These are phyloP conservation scores for Anisodus tanguticus DNA, from an alignment of 257 asterid genomes.

Conservation along the genomic window DNA sequence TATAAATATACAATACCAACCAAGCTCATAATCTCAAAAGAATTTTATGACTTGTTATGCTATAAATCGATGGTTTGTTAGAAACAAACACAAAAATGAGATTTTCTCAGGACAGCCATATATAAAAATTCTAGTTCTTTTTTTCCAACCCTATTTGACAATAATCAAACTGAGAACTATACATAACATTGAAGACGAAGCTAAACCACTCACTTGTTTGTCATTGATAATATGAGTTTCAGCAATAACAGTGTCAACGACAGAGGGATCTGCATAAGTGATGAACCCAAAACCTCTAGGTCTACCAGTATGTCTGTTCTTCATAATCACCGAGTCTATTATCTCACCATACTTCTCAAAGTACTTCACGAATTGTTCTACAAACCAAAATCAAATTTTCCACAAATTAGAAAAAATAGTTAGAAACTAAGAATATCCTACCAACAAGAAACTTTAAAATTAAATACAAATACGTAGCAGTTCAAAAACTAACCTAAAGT, in stretches of 20 bases:
- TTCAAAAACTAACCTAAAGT: slow-evolving; percentile 61
- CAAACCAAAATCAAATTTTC: background rate
- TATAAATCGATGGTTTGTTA: background rate
- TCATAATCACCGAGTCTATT: slow-evolving; percentile 91
- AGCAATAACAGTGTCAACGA: slow-evolving; percentile 80
- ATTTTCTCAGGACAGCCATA: background rate
- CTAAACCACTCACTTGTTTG: slow-evolving; percentile 64
- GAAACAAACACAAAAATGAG: background rate
- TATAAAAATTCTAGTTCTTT: background rate
- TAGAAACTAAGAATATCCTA: background rate
- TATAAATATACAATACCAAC: background rate
- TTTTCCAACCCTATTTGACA: background rate
- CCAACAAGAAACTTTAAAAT: background rate
- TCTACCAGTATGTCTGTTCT: slow-evolving; percentile 85
- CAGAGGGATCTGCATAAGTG: slow-evolving; percentile 79
- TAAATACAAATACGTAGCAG: background rate
- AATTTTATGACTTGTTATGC: background rate
- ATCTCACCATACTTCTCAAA: slow-evolving; percentile 95
- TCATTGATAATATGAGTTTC: slow-evolving; percentile 89
- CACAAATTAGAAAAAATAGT: background rate
- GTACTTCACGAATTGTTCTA: slow-evolving; percentile 84
- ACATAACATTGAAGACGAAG: background rate
- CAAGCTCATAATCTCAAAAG: background rate
- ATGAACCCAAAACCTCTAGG: slow-evolving; percentile 96
- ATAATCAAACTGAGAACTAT: background rate